Percentiles rank a stretch among this genome's conserved stretches.
Evolutionary conservation across 345 rosid species (phyloP).

Genomic region (Cardamine resedifolia): DNA sequence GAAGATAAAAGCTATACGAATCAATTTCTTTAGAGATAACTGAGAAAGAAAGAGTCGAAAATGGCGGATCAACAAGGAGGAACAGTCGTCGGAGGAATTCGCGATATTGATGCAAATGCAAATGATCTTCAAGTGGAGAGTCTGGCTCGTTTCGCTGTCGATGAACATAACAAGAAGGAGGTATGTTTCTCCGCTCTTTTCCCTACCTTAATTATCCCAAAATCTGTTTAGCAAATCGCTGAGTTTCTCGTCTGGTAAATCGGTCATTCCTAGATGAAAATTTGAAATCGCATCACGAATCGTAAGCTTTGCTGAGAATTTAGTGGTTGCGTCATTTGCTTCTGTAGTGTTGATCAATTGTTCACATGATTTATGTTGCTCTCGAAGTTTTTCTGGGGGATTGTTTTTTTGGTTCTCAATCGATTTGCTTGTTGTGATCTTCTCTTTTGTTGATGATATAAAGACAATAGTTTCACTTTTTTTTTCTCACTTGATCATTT

Average conservation of each 20-base stretch:
- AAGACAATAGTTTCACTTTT: neutral
- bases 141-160: constrained; percentile 90
- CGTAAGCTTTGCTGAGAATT: neutral
- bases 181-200: constrained; percentile 32
- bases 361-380: neutral
- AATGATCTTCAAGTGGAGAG: constrained; percentile 61
- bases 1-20: constrained; percentile 7
- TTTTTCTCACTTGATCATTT: neutral
- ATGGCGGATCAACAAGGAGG: constrained; percentile 41
- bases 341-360: neutral
- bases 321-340: neutral
- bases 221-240: constrained; percentile 1
- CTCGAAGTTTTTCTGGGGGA: neutral
- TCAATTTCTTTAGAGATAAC: constrained; percentile 6
- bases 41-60: neutral
- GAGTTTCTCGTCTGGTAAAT: neutral
- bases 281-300: neutral
- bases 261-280: neutral
- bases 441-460: neutral
- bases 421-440: neutral
- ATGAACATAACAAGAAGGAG: constrained; percentile 80
- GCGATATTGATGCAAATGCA: constrained; percentile 48
- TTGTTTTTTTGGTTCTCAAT: neutral
- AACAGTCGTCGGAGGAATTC: constrained; percentile 51
- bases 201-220: neutral